phyloP scores from a whole-genome alignment of 352 stramenopile species.

The Phytophthora tubulina region DNA sequence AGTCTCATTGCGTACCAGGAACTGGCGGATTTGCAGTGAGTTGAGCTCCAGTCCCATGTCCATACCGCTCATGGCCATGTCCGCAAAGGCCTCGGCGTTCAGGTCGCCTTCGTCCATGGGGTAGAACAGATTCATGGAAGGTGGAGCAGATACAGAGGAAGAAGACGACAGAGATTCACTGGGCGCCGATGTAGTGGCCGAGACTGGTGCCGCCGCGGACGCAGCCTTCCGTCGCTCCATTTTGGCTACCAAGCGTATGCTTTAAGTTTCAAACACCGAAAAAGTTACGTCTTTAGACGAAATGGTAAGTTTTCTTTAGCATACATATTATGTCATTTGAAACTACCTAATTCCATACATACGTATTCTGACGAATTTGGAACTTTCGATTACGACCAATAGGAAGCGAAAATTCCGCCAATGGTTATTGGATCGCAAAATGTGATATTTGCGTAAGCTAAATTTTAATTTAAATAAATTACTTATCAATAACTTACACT shows the following conservation, averaged over 20 bases:
- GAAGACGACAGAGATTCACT: conserved; percentile 1
- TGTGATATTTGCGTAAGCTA: too few relatives aligned
- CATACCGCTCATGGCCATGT: conserved; percentile 63
- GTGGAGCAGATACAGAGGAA: not conserved
- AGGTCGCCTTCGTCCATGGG: conserved; percentile 53
- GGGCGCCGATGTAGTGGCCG: not conserved
- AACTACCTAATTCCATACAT: too few relatives aligned
- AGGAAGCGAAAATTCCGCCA: too few relatives aligned
- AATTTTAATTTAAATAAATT: not conserved
- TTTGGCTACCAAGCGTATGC: too few relatives aligned
- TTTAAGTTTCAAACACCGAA: not conserved
- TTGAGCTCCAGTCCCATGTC: conserved; percentile 73
- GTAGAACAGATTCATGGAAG: conserved; percentile 31
- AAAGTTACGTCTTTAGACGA: too few relatives aligned
- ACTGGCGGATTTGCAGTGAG: conserved; percentile 62
- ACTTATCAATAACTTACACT: not conserved
- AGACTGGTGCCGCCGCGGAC: not conserved
- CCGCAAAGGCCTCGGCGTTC: conserved; percentile 67
- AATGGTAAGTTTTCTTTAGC: too few relatives aligned
- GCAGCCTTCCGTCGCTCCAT: conserved; percentile 4
- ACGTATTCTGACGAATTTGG: too few relatives aligned
- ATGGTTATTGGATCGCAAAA: too few relatives aligned
- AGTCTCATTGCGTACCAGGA: conserved; percentile 50
- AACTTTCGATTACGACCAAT: too few relatives aligned
- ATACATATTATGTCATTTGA: too few relatives aligned